Base-by-base conservation (phyloP, 2,329 filamentous ascomycete genomes). In the Trichoderma brevicompactum region DNA sequence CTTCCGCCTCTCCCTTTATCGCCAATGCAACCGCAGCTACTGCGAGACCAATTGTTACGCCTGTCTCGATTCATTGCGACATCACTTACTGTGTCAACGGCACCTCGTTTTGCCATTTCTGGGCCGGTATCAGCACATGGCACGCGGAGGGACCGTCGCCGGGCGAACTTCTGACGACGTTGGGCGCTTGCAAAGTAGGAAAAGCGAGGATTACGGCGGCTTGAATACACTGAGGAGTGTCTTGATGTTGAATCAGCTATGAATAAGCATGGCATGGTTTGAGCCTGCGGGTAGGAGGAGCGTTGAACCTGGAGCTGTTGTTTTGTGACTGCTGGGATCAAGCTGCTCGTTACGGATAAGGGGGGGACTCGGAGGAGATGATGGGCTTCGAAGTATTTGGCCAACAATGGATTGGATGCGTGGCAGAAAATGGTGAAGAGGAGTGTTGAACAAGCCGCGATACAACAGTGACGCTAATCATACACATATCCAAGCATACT, bases 71-170 rank as follows among this genome's bases (percentile, higher is more conserved):
- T 46, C 59, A 71, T 56, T 80, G 79, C 71, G 72, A 76, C 62
- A 72, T 75, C 68, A 66, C 68, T 28, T 79, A 78, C 69, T 79
- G 78, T 71, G 74, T 75, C 48, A 69, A 72, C 15, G 66, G 69
- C 13, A 72, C 71, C 3, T 74, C 74, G 2, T 80, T 75, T 73
- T 80, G 79, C 69, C 75, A 77, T 67, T 77, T 74, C 69, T 81
- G 78, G 73, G 72, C 70, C 28, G 78, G 78, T 15, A 68, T 79
- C 50, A 79, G 76, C 7, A 70, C 70, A n/a, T 78, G 72, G 65
- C 72, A 79, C 55, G 65, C 70, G 17, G 71, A 69, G 1, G 79
- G 78, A 0, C 74, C 74, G 5, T 58, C 77, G 13, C 78, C 78
- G 3, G 79, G 77, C 2, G 78, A 79, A 71, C 75, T 73, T 28